A percentile compares a stretch with the other conserved stretches of the same genome.
Evolutionary conservation across 805 yeast genomes (phyloP).

Genomic region (Candida sithepensis): DNA sequence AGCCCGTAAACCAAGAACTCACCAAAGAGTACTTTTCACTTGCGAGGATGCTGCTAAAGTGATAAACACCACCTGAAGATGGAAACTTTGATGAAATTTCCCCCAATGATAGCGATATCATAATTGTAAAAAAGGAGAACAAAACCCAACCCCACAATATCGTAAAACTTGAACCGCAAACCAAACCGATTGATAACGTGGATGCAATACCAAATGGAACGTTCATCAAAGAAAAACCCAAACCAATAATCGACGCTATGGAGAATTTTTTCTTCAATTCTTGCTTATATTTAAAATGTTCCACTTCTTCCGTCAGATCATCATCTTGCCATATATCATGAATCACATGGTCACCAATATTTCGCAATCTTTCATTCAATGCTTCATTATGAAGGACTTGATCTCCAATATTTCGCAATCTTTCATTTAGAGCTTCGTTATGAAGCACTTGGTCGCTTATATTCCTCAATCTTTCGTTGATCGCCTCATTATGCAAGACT

Average conservation of each 20-base stretch:
- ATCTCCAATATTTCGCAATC: constrained; percentile 24
- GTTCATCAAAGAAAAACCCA: constrained; percentile 79
- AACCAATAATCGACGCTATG: constrained; percentile 66
- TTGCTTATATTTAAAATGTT: constrained; percentile 71
- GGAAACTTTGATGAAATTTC: constrained; percentile 79
- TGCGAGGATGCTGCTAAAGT: constrained; percentile 69
- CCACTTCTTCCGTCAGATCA: constrained; percentile 53
- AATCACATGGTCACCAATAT: constrained; percentile 27
- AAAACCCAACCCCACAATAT: constrained; percentile 72
- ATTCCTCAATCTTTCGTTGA: constrained; percentile 19
- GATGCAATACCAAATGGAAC: constrained; percentile 78
- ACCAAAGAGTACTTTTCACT: constrained; percentile 51
- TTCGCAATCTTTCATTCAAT: constrained; percentile 20
- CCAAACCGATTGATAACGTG: constrained; percentile 64
- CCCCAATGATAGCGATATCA: constrained; percentile 68
- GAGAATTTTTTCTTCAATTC: constrained; percentile 66
- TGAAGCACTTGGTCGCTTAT: constrained; percentile 26
- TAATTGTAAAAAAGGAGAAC: constrained; percentile 58
- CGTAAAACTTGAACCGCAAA: constrained; percentile 76
- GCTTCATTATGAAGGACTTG: constrained; percentile 25
- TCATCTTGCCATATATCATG: constrained; percentile 36
- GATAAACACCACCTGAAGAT: constrained; percentile 72
- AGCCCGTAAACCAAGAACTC: constrained; percentile 76
- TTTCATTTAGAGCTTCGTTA: constrained; percentile 15
- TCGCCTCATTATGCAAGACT: constrained; percentile 6